Base-by-base conservation (phyloP, 2,329 filamentous ascomycete species). In the Xylariaceae sp. region DNA sequence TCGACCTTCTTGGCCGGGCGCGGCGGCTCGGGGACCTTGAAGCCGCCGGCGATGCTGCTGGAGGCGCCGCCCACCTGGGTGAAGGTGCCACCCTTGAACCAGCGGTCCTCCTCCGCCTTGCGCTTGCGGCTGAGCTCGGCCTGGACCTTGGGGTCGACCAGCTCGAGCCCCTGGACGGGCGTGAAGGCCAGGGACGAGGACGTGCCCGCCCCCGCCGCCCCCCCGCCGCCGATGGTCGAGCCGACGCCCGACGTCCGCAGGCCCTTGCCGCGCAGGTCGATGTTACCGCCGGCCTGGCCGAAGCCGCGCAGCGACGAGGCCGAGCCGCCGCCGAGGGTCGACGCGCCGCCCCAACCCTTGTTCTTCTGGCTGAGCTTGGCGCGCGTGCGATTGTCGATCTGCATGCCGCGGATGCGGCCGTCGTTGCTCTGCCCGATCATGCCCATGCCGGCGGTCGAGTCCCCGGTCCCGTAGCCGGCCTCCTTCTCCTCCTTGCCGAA, bases 1-100 rank as follows among this genome's bases (percentile, higher is more conserved):
- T 84, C 75, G 17, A 79, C 64, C 59, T 78, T 88, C 67, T 95
- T 95, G 17, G 40, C 39, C 15, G 75, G 64, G n/a, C n/a, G n/a
- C n/a, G n/a, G n/a, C n/a, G n/a, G n/a, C n/a, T n/a, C n/a, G 12
- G 90, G 88, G 24, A 93, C 82, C 60, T 89, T 94, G 71, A 95
- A 94, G 1, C 77, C 81, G 9, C 68, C 76, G 32, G 70, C 70
- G 29, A 53, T 32, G 44, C 44, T 42, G 30, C 40, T 48, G 16
- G 51, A 50, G 12, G 53, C 57, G 11, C 53, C 53, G 9, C 37
- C 78, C 36, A 94, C 75, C 58, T 95, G 89, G 7, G 92, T 95
- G 54, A 98, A 98, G 0, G 86, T 89, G n/a, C 92, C 92, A 29
- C 87, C 85, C 60, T 92, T 94, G 68, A 98, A 98, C 82, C 88